These are phyloP conservation scores for Bruguiera parviflora DNA, from an alignment of 345 rosid genomes.

Conservation along the genomic window DNA sequence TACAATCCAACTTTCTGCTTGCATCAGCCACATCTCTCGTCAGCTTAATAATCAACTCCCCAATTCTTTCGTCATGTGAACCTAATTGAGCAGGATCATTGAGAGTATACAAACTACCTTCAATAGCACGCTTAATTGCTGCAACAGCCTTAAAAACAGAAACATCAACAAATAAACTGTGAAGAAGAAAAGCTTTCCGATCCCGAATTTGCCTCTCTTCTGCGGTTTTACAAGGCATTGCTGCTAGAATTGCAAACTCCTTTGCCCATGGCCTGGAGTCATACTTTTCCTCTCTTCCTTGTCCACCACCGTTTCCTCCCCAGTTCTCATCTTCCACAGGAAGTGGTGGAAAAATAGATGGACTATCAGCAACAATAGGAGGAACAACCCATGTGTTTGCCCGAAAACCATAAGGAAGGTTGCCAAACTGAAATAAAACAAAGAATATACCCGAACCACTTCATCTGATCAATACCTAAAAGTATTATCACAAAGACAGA, in stretches of 20 bases:
- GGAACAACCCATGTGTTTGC: slow-evolving; percentile 40
- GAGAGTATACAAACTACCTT: slow-evolving; percentile 7
- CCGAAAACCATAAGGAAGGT: slow-evolving; percentile 37
- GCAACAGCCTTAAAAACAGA: slow-evolving; percentile 32
- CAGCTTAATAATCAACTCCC: slow-evolving; percentile 24
- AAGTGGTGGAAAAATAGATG: slow-evolving; percentile 29
- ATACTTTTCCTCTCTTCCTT: slow-evolving; percentile 27
- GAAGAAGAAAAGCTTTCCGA: slow-evolving; percentile 35
- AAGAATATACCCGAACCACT: neutral
- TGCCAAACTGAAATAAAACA: slow-evolving; percentile 30
- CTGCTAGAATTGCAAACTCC: slow-evolving; percentile 32
- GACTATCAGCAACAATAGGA: slow-evolving; percentile 33
- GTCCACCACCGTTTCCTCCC: slow-evolving; percentile 38
- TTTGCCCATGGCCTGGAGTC: slow-evolving; percentile 34
- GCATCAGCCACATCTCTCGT: slow-evolving; percentile 29
- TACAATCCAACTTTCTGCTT: slow-evolving; percentile 26
- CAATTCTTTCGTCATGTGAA: slow-evolving; percentile 24
- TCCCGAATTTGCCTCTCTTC: slow-evolving; percentile 35
- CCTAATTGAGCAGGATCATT: slow-evolving; percentile 9
- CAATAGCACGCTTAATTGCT: slow-evolving; percentile 18
- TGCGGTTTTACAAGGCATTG: slow-evolving; percentile 38
- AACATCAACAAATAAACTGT: slow-evolving; percentile 34
- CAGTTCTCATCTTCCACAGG: slow-evolving; percentile 37
- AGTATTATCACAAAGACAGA: neutral
- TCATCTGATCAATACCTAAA: neutral